Base-by-base conservation (phyloP, 768 basidiomycete species). In the Suillus tomentosus region DNA sequence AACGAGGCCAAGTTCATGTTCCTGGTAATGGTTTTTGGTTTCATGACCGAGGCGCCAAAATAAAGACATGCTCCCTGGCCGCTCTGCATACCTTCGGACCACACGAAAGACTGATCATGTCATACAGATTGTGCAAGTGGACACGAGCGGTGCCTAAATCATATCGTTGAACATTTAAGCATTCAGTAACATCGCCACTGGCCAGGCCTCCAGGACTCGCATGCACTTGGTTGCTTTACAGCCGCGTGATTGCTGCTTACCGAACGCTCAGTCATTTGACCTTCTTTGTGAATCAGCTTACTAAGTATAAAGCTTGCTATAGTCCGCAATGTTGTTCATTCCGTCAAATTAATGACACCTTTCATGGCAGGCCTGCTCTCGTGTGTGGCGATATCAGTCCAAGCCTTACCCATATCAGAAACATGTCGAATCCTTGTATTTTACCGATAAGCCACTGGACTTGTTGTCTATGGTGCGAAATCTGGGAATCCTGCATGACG, bases 41-140 rank as follows among this genome's bases (percentile, higher is more conserved):
- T 42, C 57, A 58, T 58, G 57, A 42, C 57, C 57, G 57, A 40
- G 57, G 57, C 39, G 57, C 24, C 40, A 24, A 31, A 27, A 27
- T 15, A 24, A 11, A 19, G 22, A 24, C 37, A 15, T 17, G 39
- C 56, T 24, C 24, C 57, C 24, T 31, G 24, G 19, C 10, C 14
- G 24, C 37, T 17, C 4, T 39, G 22, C 24, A 40, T 58, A 58
- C 40, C 39, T 27, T 39, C 39, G 56, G 24, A 39, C 17, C 8
- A 19, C 24, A 24, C 40, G 24, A 58, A 58, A 58, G 22, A 57
- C 22, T 57, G 22, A 37, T 15, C 5, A 24, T 27, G 3, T 27
- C 19, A 40, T 34, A 53, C 31, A 17, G 39, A 10, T 17, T 39
- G 5, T 27, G 24, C 56, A 11, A 24, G 39, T 55, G 36, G 34